phyloP scores from a whole-genome alignment of 2,329 filamentous ascomycete species.

The Claviceps arundinis region DNA sequence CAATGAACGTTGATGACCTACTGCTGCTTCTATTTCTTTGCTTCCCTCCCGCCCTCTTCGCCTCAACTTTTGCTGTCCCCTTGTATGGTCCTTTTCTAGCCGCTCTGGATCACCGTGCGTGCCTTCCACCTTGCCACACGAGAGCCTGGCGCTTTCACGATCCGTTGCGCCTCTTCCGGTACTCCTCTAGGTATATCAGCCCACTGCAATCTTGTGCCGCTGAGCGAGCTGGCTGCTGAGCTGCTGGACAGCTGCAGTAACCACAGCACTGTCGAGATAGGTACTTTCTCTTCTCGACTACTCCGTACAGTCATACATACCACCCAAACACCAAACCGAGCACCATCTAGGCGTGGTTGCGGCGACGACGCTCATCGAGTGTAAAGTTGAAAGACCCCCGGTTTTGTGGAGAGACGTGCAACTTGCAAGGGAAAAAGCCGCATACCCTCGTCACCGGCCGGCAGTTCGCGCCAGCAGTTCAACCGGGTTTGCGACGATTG shows the following conservation, averaged over 20 bases:
- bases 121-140: background rate
- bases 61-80: background rate
- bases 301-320: no score
- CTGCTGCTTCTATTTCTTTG: background rate
- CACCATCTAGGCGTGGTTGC: background rate
- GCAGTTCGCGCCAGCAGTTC: background rate
- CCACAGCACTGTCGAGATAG: constrained; percentile 2
- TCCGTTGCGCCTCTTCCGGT: background rate
- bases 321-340: background rate
- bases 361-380: background rate
- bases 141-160: constrained; percentile 3
- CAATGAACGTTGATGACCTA: background rate
- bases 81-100: background rate
- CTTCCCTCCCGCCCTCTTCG: background rate
- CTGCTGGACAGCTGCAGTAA: background rate
- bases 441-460: background rate
- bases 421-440: background rate
- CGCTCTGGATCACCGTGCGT: background rate
- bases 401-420: background rate
- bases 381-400: background rate
- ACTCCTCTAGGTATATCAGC: background rate
- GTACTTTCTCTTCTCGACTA: constrained; percentile 1
- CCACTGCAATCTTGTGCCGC: background rate
- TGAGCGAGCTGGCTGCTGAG: background rate
- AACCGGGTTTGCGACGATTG: background rate